These are phyloP conservation scores for Agapanthus africanus DNA, from an alignment of 106 monocot genomes.

Conservation along the genomic window DNA sequence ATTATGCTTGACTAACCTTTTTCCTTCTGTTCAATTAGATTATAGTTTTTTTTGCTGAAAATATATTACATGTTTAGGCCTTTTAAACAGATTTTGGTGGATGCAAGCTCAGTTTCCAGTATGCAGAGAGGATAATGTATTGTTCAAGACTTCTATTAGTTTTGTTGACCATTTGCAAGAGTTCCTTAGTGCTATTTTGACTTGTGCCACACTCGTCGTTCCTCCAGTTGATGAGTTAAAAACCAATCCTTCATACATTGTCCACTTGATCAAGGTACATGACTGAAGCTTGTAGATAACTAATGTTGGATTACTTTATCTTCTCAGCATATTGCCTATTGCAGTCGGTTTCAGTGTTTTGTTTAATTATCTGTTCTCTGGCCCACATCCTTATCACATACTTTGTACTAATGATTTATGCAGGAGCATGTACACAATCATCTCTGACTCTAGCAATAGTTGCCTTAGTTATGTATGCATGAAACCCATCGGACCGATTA, in stretches of 20 bases:
- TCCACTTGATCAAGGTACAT: constrained; percentile 66
- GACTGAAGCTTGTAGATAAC: not conserved
- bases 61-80: constrained; percentile 42
- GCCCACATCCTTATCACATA: not conserved
- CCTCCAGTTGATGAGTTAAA: constrained; percentile 61
- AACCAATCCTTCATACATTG: constrained; percentile 35
- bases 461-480: not conserved
- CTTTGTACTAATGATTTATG: not conserved
- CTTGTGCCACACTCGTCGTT: constrained; percentile 52
- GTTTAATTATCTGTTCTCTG: not conserved
- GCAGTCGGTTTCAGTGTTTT: not conserved
- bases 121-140: constrained; percentile 38
- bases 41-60: constrained; percentile 3
- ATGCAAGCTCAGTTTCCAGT: constrained; percentile 67
- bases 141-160: constrained; percentile 88
- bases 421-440: not conserved
- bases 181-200: constrained; percentile 65
- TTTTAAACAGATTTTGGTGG: constrained; percentile 88
- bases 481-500: not conserved
- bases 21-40: not conserved
- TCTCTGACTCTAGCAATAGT: not conserved
- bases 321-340: not conserved
- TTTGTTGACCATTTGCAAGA: constrained; percentile 95
- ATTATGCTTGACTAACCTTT: not conserved
- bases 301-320: not conserved